phyloP scores from a whole-genome alignment of 108 stramenopile genomes.

The Phaeodactylum tricornutum region DNA sequence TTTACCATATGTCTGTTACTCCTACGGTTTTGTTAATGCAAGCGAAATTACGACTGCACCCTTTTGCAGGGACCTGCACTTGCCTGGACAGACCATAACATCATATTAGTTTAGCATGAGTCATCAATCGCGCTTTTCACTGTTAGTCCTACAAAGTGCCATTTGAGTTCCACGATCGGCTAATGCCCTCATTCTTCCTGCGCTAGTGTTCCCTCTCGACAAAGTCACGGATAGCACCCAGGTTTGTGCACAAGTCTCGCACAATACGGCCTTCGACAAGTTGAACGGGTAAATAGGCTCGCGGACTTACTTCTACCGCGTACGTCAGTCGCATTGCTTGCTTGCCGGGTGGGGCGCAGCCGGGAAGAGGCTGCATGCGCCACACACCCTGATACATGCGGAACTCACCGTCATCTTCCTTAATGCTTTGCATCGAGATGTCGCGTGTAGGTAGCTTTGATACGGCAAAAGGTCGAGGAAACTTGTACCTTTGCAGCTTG shows the following conservation, averaged over 20 bases:
- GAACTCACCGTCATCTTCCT: constrained; percentile 82
- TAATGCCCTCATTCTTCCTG: neutral
- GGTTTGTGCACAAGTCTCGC: constrained; percentile 66
- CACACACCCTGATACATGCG: constrained; percentile 88
- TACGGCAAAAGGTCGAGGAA: constrained; percentile 73
- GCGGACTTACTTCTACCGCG: constrained; percentile 81
- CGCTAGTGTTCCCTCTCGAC: constrained; percentile 2
- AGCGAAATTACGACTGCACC: too few species aligned
- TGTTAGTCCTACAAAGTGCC: too few species aligned
- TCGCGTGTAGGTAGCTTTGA: constrained; percentile 64
- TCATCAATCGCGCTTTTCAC: too few species aligned
- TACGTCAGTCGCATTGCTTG: constrained; percentile 81
- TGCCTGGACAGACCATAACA: too few species aligned
- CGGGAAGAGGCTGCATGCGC: constrained; percentile 83
- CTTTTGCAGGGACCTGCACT: too few species aligned
- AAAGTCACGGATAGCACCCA: constrained; percentile 64
- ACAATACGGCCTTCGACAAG: constrained; percentile 81
- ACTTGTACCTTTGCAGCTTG: constrained; percentile 56
- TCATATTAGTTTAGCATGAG: too few species aligned
- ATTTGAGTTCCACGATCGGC: too few species aligned
- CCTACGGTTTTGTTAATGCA: too few species aligned
- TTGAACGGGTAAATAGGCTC: constrained; percentile 78
- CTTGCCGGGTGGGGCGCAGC: constrained; percentile 59
- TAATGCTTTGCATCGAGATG: constrained; percentile 83
- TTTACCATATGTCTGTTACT: too few species aligned